Conservation (phyloP, 2,329 filamentous ascomycete species). For the Trichoderma sp. region DNA sequence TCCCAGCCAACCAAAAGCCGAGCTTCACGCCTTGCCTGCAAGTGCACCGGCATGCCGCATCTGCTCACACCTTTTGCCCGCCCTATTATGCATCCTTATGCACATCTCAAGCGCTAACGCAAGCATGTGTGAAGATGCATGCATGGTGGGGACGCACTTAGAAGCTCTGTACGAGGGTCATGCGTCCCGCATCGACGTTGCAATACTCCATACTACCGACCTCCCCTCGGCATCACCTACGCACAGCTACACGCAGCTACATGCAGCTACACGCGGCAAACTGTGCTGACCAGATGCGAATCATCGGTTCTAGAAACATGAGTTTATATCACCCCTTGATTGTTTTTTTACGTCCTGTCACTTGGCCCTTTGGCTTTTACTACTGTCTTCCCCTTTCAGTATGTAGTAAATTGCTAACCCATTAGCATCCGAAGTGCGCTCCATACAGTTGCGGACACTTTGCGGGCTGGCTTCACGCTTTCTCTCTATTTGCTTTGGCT, state of each 20-base stretch:
- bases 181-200: slow-evolving; percentile 10
- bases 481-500: background rate
- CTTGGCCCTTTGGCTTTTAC: background rate
- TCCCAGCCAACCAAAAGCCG: slow-evolving; percentile 1
- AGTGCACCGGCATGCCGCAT: slow-evolving; percentile 7
- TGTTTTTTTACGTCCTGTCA: background rate
- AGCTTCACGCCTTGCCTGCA: slow-evolving; percentile 3
- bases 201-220: slow-evolving; percentile 1
- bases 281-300: background rate
- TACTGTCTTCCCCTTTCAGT: background rate
- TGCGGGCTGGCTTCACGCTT: slow-evolving; percentile 5
- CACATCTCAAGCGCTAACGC: slow-evolving; percentile 18
- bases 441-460: slow-evolving; percentile 8
- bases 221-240: slow-evolving; percentile 3
- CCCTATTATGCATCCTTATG: slow-evolving; percentile 20
- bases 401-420: background rate
- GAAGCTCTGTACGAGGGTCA: slow-evolving; percentile 19
- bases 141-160: slow-evolving; percentile 15
- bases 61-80: slow-evolving; percentile 10
- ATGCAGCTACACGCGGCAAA: background rate
- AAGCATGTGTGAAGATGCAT: slow-evolving; percentile 17
- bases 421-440: background rate
- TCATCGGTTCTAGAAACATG: background rate
- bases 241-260: background rate
- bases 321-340: background rate